Conservation (phyloP, 768 basidiomycete species). For the Rhizopogon sp. region DNA sequence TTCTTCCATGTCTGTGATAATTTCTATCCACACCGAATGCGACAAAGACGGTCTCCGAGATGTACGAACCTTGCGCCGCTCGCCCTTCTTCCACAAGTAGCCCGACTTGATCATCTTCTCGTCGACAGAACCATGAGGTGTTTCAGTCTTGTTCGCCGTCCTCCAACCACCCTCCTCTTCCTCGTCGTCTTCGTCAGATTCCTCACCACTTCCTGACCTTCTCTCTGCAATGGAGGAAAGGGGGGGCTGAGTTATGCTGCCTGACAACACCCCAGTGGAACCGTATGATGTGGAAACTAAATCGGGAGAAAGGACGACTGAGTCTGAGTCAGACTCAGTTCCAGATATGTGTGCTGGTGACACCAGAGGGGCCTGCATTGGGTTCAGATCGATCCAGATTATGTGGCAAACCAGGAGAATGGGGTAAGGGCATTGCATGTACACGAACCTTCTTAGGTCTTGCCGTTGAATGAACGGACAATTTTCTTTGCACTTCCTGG, state of each 20-base stretch:
- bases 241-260: conserved; percentile 41
- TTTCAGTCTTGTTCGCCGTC: conserved; percentile 39
- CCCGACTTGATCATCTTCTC: conserved; percentile 84
- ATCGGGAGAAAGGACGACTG: conserved; percentile 55
- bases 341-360: conserved; percentile 48
- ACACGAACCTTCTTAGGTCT: conserved; percentile 43
- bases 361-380: conserved; percentile 24
- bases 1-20: conserved; percentile 92
- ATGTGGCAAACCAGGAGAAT: background rate
- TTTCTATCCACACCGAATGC: conserved; percentile 4
- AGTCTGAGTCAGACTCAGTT: conserved; percentile 86
- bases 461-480: conserved; percentile 67
- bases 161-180: conserved; percentile 66
- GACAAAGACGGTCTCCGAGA: conserved; percentile 3
- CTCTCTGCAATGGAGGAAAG: conserved; percentile 78
- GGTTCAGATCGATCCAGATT: conserved; percentile 12
- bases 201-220: conserved; percentile 64
- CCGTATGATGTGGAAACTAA: conserved; percentile 34
- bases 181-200: conserved; percentile 72
- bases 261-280: conserved; percentile 24
- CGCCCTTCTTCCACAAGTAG: conserved; percentile 97
- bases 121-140: conserved; percentile 46
- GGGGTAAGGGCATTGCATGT: background rate
- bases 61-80: conserved; percentile 81
- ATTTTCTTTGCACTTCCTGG: conserved; percentile 82